These are phyloP conservation scores for Aristolochia contorta DNA, from an alignment of 164 flowering plant species.

Conservation along the genomic window DNA sequence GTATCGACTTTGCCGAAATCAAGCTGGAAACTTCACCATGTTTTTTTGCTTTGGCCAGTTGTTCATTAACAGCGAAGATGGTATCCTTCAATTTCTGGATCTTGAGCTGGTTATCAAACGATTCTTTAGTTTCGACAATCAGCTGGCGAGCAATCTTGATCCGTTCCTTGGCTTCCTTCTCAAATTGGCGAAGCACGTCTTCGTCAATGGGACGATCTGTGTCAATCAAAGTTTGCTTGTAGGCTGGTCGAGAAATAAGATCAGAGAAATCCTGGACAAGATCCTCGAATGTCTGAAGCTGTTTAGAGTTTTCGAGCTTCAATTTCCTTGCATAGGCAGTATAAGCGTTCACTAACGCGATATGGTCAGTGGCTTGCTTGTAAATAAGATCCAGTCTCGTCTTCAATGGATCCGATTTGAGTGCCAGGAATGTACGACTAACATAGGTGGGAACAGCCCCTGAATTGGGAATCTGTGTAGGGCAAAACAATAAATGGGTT, in stretches of 20 bases:
- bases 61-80: conserved; percentile 78
- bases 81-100: conserved; percentile 94
- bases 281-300: conserved; percentile 64
- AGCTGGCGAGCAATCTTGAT: conserved; percentile 58
- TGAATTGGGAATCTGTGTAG: not conserved
- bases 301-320: conserved; percentile 75
- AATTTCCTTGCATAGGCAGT: conserved; percentile 83
- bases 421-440: conserved; percentile 58
- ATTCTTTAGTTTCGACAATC: conserved; percentile 74
- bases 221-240: conserved; percentile 39
- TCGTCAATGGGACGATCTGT: conserved; percentile 58
- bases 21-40: conserved; percentile 67
- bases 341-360: conserved; percentile 71
- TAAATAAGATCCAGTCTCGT: conserved; percentile 66
- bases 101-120: conserved; percentile 87
- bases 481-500: conserved; percentile 14
- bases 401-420: conserved; percentile 75
- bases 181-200: conserved; percentile 70
- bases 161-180: conserved; percentile 86
- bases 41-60: conserved; percentile 75
- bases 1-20: conserved; percentile 73
- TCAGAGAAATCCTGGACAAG: conserved; percentile 51
- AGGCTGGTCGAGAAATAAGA: conserved; percentile 32
- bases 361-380: conserved; percentile 76
- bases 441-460: conserved; percentile 35